A percentile compares a stretch with the other conserved stretches of the same genome.
Evolutionary conservation across 148 eudicot genomes (phyloP).

Genomic region (Rhododendron simsii): DNA sequence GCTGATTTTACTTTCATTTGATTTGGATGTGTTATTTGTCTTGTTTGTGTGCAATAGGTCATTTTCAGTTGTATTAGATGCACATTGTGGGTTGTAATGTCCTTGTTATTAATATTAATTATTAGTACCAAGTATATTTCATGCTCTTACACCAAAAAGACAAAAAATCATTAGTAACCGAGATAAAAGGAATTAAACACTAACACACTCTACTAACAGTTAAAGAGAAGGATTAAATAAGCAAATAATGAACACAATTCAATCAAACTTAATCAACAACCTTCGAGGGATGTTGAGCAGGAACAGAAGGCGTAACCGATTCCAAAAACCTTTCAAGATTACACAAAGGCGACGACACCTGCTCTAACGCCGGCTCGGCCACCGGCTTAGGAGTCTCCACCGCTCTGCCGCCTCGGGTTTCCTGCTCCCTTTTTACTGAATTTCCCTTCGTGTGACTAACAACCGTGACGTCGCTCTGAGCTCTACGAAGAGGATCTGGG

Average conservation of each 20-base stretch:
- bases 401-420: not conserved
- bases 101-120: too few species aligned
- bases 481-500: constrained; percentile 42
- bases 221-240: not conserved
- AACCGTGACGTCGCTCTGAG: constrained; percentile 40
- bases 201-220: not conserved
- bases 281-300: constrained; percentile 71
- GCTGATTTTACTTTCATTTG: too few species aligned
- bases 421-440: constrained; percentile 16
- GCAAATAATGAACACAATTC: not conserved
- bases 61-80: not conserved
- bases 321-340: constrained; percentile 70
- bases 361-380: constrained; percentile 14
- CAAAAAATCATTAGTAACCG: not conserved
- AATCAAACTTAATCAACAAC: constrained; percentile 37
- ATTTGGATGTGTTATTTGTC: not conserved
- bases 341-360: constrained; percentile 35
- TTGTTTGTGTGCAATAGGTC: not conserved
- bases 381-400: constrained; percentile 23
- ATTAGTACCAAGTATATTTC: not conserved
- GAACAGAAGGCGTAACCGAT: constrained; percentile 62
- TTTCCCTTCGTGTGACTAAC: constrained; percentile 16
- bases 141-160: not conserved
- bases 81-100: not conserved
- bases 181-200: not conserved